Conservation (phyloP, 2,329 filamentous ascomycete genomes). For the Daldinia sp. region DNA sequence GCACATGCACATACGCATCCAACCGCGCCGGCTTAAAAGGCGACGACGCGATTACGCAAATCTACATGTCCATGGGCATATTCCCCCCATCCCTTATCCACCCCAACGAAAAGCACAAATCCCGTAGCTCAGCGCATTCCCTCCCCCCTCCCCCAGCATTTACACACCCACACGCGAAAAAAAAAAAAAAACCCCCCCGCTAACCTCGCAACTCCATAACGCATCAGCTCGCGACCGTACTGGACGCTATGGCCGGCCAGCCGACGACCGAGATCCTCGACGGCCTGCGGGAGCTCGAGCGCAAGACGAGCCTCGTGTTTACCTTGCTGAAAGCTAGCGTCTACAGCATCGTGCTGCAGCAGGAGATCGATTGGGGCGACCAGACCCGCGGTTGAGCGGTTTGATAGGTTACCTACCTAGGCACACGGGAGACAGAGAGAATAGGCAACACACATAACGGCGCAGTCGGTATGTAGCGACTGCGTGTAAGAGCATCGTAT, state of each 20-base stretch:
- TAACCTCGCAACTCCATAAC: too few relatives aligned
- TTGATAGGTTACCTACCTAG: slow-evolving; percentile 9
- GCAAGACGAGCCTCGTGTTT: slow-evolving; percentile 95
- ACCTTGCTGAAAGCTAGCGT: slow-evolving; percentile 97
- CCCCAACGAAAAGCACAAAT: neutral
- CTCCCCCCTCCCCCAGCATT: too few relatives aligned
- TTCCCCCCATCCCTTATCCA: too few relatives aligned
- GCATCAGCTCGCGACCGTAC: slow-evolving; percentile 68
- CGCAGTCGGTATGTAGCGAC: too few relatives aligned
- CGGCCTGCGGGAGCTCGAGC: slow-evolving; percentile 85
- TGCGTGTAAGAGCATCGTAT: neutral
- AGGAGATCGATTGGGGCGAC: slow-evolving; percentile 85
- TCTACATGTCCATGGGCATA: too few relatives aligned
- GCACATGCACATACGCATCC: neutral
- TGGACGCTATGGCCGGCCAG: slow-evolving; percentile 73
- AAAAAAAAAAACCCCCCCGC: too few relatives aligned
- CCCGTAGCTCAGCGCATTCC: neutral
- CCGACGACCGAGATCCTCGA: slow-evolving; percentile 88
- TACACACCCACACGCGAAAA: too few relatives aligned
- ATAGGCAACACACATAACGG: too few relatives aligned
- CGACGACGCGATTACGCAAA: too few relatives aligned
- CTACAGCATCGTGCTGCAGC: slow-evolving; percentile 97
- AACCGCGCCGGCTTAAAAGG: neutral
- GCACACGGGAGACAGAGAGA: too few relatives aligned
- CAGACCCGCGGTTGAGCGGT: slow-evolving; percentile 54